phyloP scores from a whole-genome alignment of 108 stramenopile species.

The Skeletonema grethae region DNA sequence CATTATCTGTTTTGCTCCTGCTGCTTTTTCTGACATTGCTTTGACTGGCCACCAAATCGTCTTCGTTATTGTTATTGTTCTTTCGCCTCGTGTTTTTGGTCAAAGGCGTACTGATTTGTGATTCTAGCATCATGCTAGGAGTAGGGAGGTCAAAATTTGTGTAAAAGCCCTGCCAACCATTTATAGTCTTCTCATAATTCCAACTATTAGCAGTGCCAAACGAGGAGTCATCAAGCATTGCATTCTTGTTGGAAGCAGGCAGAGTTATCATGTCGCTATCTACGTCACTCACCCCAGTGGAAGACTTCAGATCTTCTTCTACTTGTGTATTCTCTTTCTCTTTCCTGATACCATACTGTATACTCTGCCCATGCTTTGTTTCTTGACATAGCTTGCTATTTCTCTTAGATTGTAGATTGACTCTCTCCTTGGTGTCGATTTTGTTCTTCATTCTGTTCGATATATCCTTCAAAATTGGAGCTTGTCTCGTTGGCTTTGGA shows the following conservation, averaged over 20 bases:
- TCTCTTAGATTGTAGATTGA: background rate
- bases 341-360: background rate
- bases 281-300: background rate
- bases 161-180: too few relatives aligned
- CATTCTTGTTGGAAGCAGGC: background rate
- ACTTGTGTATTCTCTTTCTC: slow-evolving; percentile 4
- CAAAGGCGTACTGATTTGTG: background rate
- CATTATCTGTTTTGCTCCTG: too few relatives aligned
- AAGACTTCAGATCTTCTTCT: background rate
- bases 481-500: background rate
- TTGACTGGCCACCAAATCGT: background rate
- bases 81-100: background rate
- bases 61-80: background rate
- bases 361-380: background rate
- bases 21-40: too few relatives aligned
- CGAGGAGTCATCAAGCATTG: background rate
- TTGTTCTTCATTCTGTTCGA: background rate
- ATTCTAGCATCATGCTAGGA: background rate
- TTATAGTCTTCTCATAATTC: background rate
- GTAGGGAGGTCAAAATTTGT: too few relatives aligned
- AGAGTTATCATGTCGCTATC: background rate
- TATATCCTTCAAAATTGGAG: background rate
- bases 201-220: background rate
- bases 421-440: background rate
- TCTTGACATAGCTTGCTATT: background rate